Base-by-base conservation (phyloP, 2,329 filamentous ascomycete genomes). In the Colletotrichum viniferum region DNA sequence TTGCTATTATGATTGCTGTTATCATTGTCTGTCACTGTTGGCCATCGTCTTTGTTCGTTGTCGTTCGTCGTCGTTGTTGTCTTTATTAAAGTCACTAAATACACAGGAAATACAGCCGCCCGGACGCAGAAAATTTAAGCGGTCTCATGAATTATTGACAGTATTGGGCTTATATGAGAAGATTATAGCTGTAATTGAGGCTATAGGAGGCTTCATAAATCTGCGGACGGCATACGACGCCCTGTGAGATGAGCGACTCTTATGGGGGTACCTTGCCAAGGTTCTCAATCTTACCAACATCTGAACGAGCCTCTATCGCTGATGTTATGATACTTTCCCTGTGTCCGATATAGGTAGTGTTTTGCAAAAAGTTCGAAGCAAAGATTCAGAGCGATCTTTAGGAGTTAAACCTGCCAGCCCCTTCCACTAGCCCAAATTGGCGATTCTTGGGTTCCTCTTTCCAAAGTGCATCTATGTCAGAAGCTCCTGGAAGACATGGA, bases 171-270 rank as follows among this genome's bases (percentile, higher is more conserved):
- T 4, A 48, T 4, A 48, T 48, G 0, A 21, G 10, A 48, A n/a
- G 5, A 13, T 21, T 0, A 48, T 4, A 48, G 10, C 43, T 3
- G 18, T n/a, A 48, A 7, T 48, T 21, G 43, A 48, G 10, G 43
- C 43, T n/a, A 48, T 7, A 5, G 18, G n/a, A 21, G n/a, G 18
- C 43, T 21, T 48, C 0, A 21, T 0, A 48, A 0, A 48, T 21
- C n/a, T 21, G 43, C 43, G 18, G 43, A 48, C 18, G 43, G n/a
- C 10, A 10, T 21, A 21, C 43, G 18, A 0, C 43, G 1, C 21
- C 43, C 43, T 13, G 18, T 48, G 9, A 48, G 38, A 48, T 48
- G 38, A n/a, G 3, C 38, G 9, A 48, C 38, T 48, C 38, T 48
- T 1, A n/a, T n/a, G 1, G 36, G 36, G 18, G 18, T n/a, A 3